Percentiles rank a stretch among this genome's conserved stretches.
These are phyloP conservation scores for Nannochloropsis granulata DNA, from an alignment of 108 stramenopile species.

Conservation along the genomic window DNA sequence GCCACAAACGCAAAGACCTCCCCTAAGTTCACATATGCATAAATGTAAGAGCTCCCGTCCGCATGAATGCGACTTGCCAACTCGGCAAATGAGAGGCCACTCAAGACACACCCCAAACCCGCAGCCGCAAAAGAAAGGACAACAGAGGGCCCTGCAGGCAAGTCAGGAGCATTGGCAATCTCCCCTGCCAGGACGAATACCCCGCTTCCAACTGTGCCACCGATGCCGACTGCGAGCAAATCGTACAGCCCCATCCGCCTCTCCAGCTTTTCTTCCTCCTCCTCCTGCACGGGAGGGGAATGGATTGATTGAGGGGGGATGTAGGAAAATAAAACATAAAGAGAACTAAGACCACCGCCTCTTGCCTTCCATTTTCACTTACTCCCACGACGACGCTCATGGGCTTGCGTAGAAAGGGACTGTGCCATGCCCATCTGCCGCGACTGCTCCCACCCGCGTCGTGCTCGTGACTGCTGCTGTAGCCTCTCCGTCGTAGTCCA, in stretches of 20 bases:
- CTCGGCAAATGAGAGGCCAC: conserved; percentile 72
- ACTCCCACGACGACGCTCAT: neutral
- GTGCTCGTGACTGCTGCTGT: no score
- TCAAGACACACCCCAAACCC: conserved; percentile 52
- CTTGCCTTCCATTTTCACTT: neutral
- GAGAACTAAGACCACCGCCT: no score
- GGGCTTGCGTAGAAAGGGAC: neutral
- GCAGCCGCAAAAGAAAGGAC: conserved; percentile 50
- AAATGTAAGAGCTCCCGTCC: conserved; percentile 66
- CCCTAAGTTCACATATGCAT: conserved; percentile 60
- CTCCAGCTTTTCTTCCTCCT: neutral
- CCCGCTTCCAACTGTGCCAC: conserved; percentile 40
- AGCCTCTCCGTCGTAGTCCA: no score
- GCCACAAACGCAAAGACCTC: conserved; percentile 64
- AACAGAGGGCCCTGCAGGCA: conserved; percentile 68
- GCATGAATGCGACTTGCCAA: conserved; percentile 51
- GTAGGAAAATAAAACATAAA: no score
- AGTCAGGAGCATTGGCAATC: conserved; percentile 43
- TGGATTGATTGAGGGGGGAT: neutral
- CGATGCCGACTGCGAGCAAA: conserved; percentile 56
- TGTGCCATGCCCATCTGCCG: neutral
- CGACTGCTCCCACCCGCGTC: neutral
- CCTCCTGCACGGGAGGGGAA: neutral
- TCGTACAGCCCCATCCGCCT: conserved; percentile 42
- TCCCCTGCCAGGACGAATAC: conserved; percentile 73